Percentiles rank a stretch among this genome's conserved stretches.
phyloP scores from a whole-genome alignment of 2,329 filamentous ascomycete species.

The Aureobasidium subglaciale region DNA sequence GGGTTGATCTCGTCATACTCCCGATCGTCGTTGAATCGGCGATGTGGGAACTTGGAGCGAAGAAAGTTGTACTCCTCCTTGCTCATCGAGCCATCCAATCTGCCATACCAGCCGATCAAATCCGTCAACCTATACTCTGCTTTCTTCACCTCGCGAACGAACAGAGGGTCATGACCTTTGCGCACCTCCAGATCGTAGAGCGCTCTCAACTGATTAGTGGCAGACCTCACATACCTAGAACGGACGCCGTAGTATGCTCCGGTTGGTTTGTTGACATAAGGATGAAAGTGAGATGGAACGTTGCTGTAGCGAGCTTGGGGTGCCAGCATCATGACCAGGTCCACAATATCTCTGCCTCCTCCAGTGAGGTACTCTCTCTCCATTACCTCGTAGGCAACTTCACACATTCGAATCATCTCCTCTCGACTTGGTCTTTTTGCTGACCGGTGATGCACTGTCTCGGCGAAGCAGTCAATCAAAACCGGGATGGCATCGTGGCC shows the following conservation, averaged over 20 bases:
- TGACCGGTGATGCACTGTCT: not conserved
- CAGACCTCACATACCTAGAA: not conserved
- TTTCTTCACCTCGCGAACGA: not conserved
- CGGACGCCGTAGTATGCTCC: not conserved
- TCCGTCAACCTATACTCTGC: not conserved
- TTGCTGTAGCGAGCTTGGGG: not conserved
- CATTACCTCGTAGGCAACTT: not conserved
- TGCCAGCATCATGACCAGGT: not conserved
- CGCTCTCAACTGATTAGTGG: not conserved
- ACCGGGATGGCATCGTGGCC: not conserved
- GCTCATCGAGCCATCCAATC: not conserved
- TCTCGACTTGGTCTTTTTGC: not conserved
- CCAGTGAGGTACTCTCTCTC: not conserved
- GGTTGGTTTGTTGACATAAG: not conserved
- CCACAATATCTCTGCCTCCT: constrained; percentile 1
- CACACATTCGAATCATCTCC: not conserved
- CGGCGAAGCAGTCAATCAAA: not conserved
- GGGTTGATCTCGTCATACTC: constrained; percentile 8
- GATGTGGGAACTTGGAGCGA: not conserved
- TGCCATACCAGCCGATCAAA: not conserved
- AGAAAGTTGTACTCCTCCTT: not conserved
- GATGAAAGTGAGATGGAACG: not conserved
- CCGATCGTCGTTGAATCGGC: not conserved
- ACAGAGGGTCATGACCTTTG: not conserved
- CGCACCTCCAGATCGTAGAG: not conserved